Evolutionary conservation across 2,329 filamentous ascomycete species (phyloP), one percentile per base, ranked within the genome.

Genomic region (Colletotrichum scovillei): DNA sequence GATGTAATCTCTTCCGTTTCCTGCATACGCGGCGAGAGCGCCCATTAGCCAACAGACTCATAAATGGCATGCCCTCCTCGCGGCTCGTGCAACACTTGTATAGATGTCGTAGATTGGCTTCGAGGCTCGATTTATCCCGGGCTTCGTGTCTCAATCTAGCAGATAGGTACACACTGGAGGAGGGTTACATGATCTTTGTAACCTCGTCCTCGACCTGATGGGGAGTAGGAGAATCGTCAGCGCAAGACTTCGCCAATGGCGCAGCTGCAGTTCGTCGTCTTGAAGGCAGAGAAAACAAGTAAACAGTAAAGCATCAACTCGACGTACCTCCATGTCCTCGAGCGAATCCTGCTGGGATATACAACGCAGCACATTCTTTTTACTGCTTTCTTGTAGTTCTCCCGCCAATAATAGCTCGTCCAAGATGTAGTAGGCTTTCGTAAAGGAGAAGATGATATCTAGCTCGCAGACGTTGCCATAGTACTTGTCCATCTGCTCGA

Each of bases 401-500:
- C 97, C 97, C 6, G 97, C 97, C 77, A 99, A 88, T 76, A 99
- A 88, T 75, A 99, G 90, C 86, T 99, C 97, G 82, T 99, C 97
- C 59, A 99, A 91, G 78, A 99, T 99, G 85, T 98, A 99, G 85
- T 99, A 99, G 73, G 97, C 97, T 85, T 99, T 99, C 79, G 98
- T 97, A 84, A 99, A 99, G 83, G 98, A 98, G 90, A 99, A 99
- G 84, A 99, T 99, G 85, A 98, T 98, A 84, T 98, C 95, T 76
- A 99, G 91, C 87, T 99, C 97, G 92, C 97, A 99, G 73, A 99
- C 97, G 84, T 99, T 99, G 84, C 97, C 97, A 84, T 98, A 99
- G 88, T 99, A 99, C 84, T 99, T 99, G 89, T 99, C 97, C 97
- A 99, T 99, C 86, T 99, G 97, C 85, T 99, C 97, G 81, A 99